Percentiles rank a stretch among this genome's conserved stretches.
Evolutionary conservation across 176 grass and related monocot genomes (phyloP).

Genomic region (Carex pumila): DNA sequence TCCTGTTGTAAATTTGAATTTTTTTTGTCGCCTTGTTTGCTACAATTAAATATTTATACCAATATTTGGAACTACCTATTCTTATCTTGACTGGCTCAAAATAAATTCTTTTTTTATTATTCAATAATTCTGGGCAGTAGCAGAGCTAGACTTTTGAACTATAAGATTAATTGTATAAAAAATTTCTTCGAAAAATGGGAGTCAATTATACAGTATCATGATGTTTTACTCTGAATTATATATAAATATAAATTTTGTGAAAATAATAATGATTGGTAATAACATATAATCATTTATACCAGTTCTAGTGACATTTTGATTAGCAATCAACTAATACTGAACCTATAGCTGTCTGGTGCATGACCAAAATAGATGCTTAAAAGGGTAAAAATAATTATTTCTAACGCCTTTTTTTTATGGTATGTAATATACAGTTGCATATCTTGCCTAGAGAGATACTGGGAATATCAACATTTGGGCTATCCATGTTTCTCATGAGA

Average conservation of each 20-base stretch:
- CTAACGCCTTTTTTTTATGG: background rate
- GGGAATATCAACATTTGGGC: slow-evolving; percentile 80
- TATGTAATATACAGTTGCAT: slow-evolving; percentile 50
- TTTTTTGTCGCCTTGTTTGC: background rate
- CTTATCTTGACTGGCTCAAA: background rate
- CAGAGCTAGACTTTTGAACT: no score
- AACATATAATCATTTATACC: background rate
- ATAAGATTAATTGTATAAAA: no score
- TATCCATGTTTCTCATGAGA: slow-evolving; percentile 60
- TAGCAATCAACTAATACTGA: background rate
- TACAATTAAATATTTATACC: background rate
- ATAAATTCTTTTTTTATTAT: background rate
- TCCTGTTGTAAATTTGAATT: background rate
- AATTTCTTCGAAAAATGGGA: no score
- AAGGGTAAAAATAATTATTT: background rate
- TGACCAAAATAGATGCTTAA: background rate
- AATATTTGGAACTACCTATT: background rate
- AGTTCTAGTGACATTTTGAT: background rate
- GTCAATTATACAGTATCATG: no score
- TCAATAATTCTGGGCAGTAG: background rate
- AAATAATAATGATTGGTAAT: background rate
- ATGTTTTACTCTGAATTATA: no score
- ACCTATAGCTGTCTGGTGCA: background rate
- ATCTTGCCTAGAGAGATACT: slow-evolving; percentile 77
- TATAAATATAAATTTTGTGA: no score